Conservation (phyloP, 345 rosid genomes). For the Eucalyptus marginata region DNA sequence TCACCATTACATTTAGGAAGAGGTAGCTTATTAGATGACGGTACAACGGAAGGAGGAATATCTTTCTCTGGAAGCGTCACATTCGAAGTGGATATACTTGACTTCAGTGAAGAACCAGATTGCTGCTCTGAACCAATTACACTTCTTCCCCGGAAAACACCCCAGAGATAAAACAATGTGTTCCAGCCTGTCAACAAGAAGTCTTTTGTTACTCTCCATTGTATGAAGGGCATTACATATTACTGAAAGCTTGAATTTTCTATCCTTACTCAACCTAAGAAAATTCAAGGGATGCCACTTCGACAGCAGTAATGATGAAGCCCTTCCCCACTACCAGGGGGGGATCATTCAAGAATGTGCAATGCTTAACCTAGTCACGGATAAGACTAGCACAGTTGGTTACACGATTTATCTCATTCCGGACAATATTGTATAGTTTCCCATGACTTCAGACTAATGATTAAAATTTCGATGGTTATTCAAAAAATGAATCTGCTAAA, state of each 20-base stretch:
- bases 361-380: not conserved
- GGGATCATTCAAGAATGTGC: not conserved
- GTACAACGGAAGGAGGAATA: slow-evolving; percentile 1
- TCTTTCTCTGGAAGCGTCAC: slow-evolving; percentile 10
- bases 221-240: not conserved
- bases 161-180: slow-evolving; percentile 83
- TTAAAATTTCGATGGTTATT: not conserved
- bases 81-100: slow-evolving; percentile 9
- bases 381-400: not conserved
- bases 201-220: not conserved
- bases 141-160: slow-evolving; percentile 71
- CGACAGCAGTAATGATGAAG: not conserved
- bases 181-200: slow-evolving; percentile 74
- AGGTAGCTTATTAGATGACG: slow-evolving; percentile 10
- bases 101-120: slow-evolving; percentile 13
- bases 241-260: not conserved
- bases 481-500: not conserved
- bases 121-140: slow-evolving; percentile 9
- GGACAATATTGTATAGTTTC: not conserved
- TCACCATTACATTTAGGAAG: slow-evolving; percentile 18
- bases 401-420: not conserved
- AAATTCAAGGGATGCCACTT: not conserved
- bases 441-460: not conserved
- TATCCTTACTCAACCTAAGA: not conserved
- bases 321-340: not conserved